Evolutionary conservation across 2,329 filamentous ascomycete species (phyloP).

Genomic region (Coniochaeta sp.): DNA sequence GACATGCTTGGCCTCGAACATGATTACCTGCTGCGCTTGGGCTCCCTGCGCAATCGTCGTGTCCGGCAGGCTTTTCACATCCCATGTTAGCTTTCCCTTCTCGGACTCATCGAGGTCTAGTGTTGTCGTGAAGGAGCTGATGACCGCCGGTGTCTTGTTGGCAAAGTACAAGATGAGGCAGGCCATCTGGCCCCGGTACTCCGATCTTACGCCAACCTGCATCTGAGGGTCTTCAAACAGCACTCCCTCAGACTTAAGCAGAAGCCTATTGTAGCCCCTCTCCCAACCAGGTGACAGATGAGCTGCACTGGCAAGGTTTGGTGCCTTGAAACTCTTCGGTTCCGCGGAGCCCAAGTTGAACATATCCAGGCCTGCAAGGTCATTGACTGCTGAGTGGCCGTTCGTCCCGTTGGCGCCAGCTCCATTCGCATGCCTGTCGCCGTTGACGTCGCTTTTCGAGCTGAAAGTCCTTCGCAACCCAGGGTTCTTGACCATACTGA

Average conservation of each 20-base stretch:
- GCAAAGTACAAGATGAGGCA: slow-evolving; percentile 94
- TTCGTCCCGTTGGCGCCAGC: slow-evolving; percentile 37
- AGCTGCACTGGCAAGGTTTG: slow-evolving; percentile 85
- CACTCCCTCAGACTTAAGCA: slow-evolving; percentile 75
- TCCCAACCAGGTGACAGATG: slow-evolving; percentile 96
- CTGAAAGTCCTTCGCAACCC: slow-evolving; percentile 85
- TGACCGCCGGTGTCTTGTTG: slow-evolving; percentile 80
- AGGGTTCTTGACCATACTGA: slow-evolving; percentile 71
- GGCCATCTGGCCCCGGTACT: slow-evolving; percentile 92
- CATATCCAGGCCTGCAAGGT: slow-evolving; percentile 80
- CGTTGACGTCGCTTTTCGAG: slow-evolving; percentile 34
- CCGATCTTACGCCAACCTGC: slow-evolving; percentile 83
- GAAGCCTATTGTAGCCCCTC: slow-evolving; percentile 73
- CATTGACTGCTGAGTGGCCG: slow-evolving; percentile 44
- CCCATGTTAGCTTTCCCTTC: slow-evolving; percentile 65
- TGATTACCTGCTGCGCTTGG: slow-evolving; percentile 88
- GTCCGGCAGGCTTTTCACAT: slow-evolving; percentile 83
- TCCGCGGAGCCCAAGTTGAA: slow-evolving; percentile 49
- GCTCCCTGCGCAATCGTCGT: slow-evolving; percentile 65
- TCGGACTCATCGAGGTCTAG: slow-evolving; percentile 69
- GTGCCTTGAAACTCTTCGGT: slow-evolving; percentile 53
- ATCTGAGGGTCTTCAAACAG: slow-evolving; percentile 94
- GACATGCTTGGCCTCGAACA: slow-evolving; percentile 79
- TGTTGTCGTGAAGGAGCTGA: slow-evolving; percentile 91
- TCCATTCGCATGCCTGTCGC: slow-evolving; percentile 35